Conservation (phyloP, 129 eudicot species). For the Artemisia argyi region DNA sequence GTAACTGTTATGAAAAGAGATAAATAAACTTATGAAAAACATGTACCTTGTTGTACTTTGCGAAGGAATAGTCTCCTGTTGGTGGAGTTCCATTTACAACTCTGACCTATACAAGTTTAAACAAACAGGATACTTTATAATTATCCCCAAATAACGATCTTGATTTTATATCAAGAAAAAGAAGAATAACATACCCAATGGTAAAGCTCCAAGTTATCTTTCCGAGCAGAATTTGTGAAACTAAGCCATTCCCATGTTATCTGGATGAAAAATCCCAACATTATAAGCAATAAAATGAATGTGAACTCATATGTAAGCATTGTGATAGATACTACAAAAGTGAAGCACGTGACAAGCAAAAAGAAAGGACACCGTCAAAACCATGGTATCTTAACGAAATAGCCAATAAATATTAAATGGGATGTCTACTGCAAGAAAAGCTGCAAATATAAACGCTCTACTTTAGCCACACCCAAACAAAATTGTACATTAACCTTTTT, state of each 20-base stretch:
- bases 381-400: too few relatives aligned
- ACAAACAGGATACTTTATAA: neutral
- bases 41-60: slow-evolving; percentile 88
- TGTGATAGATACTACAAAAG: too few relatives aligned
- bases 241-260: slow-evolving; percentile 99
- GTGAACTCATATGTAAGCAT: neutral
- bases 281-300: neutral
- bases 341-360: too few relatives aligned
- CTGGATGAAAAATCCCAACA: slow-evolving; percentile 36
- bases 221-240: slow-evolving; percentile 88
- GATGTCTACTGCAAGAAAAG: too few relatives aligned
- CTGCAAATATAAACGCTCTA: too few relatives aligned
- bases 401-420: too few relatives aligned
- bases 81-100: slow-evolving; percentile 96
- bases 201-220: slow-evolving; percentile 86
- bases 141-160: slow-evolving; percentile 14
- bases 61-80: slow-evolving; percentile 91
- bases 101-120: slow-evolving; percentile 60
- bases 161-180: slow-evolving; percentile 1
- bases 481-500: too few relatives aligned
- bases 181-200: slow-evolving; percentile 70
- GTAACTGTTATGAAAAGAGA: neutral
- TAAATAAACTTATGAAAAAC: neutral
- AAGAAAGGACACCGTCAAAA: too few relatives aligned
- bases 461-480: too few relatives aligned